A percentile compares a stretch with the other conserved stretches of the same genome.
Evolutionary conservation across 257 asterid species (phyloP).

Genomic region (Cinchona pubescens): DNA sequence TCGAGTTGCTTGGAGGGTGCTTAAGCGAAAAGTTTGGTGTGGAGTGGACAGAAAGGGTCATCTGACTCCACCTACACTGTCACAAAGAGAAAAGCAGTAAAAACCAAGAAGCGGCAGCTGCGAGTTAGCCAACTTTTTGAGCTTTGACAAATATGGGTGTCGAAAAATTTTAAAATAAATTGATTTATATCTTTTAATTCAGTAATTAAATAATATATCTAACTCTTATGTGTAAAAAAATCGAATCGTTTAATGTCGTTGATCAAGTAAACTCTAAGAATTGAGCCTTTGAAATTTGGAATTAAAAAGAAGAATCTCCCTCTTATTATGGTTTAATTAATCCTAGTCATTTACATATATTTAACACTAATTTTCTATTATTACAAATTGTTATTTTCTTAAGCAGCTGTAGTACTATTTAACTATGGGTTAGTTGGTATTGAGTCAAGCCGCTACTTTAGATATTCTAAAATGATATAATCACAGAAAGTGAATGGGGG

Average conservation of each 20-base stretch:
- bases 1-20: constrained; percentile 10
- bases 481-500: constrained; percentile 14
- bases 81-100: neutral
- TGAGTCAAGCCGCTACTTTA: constrained; percentile 26
- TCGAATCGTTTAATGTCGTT: no score
- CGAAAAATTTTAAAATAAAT: no score
- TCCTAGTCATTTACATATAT: no score
- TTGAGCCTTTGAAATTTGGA: constrained; percentile 39
- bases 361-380: neutral
- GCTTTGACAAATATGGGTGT: constrained; percentile 30
- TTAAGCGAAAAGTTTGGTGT: constrained; percentile 22
- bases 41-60: constrained; percentile 26
- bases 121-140: constrained; percentile 23
- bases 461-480: constrained; percentile 24
- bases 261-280: no score
- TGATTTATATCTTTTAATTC: no score
- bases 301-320: constrained; percentile 30
- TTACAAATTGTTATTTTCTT: neutral
- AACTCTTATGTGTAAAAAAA: no score
- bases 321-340: neutral
- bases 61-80: constrained; percentile 23
- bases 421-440: constrained; percentile 22
- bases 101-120: neutral
- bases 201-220: no score
- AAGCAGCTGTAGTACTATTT: constrained; percentile 18